Evolutionary conservation across 2,329 filamentous ascomycete species (phyloP).

Genomic region (Rutstroemia sp.): DNA sequence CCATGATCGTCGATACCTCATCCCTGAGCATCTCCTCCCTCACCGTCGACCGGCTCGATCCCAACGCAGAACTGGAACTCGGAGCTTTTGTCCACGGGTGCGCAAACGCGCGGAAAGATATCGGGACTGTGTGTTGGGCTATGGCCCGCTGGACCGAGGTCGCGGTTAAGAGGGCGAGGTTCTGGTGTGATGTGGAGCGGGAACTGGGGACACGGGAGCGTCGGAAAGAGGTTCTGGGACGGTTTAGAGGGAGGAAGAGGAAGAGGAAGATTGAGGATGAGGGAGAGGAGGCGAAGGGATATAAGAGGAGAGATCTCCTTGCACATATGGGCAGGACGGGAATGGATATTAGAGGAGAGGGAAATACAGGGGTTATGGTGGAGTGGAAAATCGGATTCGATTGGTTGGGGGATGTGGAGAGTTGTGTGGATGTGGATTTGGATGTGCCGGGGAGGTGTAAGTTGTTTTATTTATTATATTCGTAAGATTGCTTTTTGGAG

Average conservation of each 20-base stretch:
- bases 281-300: conserved; percentile 21
- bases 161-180: conserved; percentile 50
- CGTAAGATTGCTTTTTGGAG: not conserved
- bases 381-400: conserved; percentile 61
- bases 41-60: conserved; percentile 47
- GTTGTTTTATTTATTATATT: conserved; percentile 28
- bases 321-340: conserved; percentile 46
- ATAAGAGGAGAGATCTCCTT: conserved; percentile 40
- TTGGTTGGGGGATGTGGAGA: conserved; percentile 66
- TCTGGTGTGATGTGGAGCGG: conserved; percentile 50
- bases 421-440: conserved; percentile 45
- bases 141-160: conserved; percentile 62
- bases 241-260: conserved; percentile 16
- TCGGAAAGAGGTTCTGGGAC: conserved; percentile 15
- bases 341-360: conserved; percentile 28
- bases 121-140: conserved; percentile 56
- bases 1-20: conserved; percentile 50
- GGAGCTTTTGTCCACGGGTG: conserved; percentile 37
- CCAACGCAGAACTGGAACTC: conserved; percentile 51
- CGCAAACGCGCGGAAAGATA: conserved; percentile 43
- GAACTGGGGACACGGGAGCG: conserved; percentile 36
- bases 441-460: conserved; percentile 57
- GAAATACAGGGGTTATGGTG: conserved; percentile 35
- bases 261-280: conserved; percentile 25
- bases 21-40: conserved; percentile 45